Base-by-base conservation (phyloP, 768 basidiomycete genomes). In the Tylopilus vinaceipallidus region DNA sequence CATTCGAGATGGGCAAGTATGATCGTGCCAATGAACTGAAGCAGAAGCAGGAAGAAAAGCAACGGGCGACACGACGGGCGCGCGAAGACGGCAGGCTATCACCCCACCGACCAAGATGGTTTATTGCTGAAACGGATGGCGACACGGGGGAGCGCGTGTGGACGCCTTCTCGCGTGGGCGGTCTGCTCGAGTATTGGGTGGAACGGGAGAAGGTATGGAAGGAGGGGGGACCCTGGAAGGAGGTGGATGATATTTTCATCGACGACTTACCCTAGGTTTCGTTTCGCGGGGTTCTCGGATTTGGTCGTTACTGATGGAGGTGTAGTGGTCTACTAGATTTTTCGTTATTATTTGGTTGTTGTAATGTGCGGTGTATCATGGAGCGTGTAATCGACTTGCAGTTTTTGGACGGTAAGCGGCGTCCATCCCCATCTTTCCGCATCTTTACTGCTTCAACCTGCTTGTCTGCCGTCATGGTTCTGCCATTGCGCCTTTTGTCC, bases 141-240 rank as follows among this genome's bases (percentile, higher is more conserved):
- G 95, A 98, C 68, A 94, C 91, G 2, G 87, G 88, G 2, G 94
- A 95, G 62, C 74, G 91, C 38, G 84, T 93, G 44, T 98, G 95
- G 95, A 64, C 75, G 39, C 95, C 95, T 0, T 67, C 73, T 13
- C 68, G 81, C 49, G 66, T 71, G 1, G 76, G 65, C 3, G 73
- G 77, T 42, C 68, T 71, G 4, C 66, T 94, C 46, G 87, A 87
- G 65, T 97, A 95, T 69, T 98, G 94, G 94, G 63, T 70, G 2
- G 86, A 91, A 68, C 75, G 93, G 57, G 84, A 88, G 63, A 73
- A 64, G 47, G 79, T 81, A 7, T 88, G 81, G 75, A 73, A 56
- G 45, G 64, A 62, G 26, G 70, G 74, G 3, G 24, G 24, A 24
- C 4, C 34, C 6, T 91, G 89, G 88, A 76, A 73, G 51, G 79